phyloP scores from a whole-genome alignment of 169 alveolate species.

The Eimeria necatrix region DNA sequence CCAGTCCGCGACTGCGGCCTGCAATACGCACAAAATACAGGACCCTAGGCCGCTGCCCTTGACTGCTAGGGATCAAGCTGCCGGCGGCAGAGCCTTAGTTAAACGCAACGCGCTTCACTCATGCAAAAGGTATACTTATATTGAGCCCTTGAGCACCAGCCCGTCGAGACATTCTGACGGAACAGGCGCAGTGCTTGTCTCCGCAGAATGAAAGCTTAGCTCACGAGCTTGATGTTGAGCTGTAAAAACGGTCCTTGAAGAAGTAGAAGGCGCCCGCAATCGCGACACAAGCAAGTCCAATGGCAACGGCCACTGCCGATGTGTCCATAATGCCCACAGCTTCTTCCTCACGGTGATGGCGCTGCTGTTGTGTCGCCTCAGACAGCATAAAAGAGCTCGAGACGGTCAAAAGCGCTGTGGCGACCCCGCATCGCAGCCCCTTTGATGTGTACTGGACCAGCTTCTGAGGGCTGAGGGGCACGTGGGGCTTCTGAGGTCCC shows the following conservation, averaged over 20 bases:
- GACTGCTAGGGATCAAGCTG: background rate
- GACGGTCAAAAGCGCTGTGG: background rate
- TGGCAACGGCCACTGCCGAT: background rate
- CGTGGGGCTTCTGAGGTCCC: background rate
- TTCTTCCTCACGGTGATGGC: background rate
- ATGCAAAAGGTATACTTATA: no score
- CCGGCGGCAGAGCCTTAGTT: background rate
- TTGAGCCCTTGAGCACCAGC: no score
- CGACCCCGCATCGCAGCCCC: background rate
- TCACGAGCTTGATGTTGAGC: no score
- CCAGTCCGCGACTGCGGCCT: slow-evolving; percentile 5
- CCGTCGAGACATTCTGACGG: no score
- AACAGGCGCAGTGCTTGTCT: no score
- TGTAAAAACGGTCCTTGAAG: background rate
- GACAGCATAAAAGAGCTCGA: background rate
- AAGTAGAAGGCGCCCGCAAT: background rate
- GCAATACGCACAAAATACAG: background rate
- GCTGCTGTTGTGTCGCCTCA: background rate
- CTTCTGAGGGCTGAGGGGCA: background rate
- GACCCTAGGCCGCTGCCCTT: background rate
- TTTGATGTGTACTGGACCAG: background rate
- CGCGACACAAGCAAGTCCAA: background rate
- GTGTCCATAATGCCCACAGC: background rate
- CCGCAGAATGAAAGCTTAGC: no score
- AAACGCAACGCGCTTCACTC: background rate